Conservation (phyloP, 345 rosid species). For the Euphorbia pulcherrima region DNA sequence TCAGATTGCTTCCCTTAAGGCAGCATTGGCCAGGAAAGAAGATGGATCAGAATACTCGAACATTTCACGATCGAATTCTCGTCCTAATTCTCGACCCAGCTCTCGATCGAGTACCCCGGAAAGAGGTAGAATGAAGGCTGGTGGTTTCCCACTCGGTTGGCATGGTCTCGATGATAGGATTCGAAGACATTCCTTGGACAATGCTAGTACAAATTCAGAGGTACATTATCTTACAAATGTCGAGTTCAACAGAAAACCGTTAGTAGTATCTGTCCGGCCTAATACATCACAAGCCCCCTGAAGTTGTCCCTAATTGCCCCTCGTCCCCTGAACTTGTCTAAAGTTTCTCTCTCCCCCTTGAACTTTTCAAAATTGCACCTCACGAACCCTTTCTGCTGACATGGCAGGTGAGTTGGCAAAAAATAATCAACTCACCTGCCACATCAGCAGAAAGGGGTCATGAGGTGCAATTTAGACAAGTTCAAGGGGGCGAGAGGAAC, state of each 20-base stretch:
- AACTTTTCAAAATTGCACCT: no score
- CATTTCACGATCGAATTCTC: slow-evolving; percentile 30
- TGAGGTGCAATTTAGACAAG: no score
- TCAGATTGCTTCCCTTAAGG: slow-evolving; percentile 32
- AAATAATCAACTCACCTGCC: no score
- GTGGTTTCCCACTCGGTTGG: slow-evolving; percentile 25
- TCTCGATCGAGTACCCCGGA: slow-evolving; percentile 35
- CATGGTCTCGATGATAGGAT: slow-evolving; percentile 7
- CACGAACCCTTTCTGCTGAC: no score
- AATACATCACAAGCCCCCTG: no score
- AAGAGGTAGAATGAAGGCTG: slow-evolving; percentile 12
- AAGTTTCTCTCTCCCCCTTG: no score
- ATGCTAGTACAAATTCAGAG: slow-evolving; percentile 8
- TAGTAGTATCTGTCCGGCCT: not conserved
- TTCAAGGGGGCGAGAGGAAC: no score
- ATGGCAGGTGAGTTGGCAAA: no score
- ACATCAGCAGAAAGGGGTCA: no score
- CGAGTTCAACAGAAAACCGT: not conserved
- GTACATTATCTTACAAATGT: not conserved
- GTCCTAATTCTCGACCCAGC: not conserved
- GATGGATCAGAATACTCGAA: slow-evolving; percentile 21
- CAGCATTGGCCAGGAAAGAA: slow-evolving; percentile 31
- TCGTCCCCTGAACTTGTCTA: no score
- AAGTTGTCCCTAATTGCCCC: no score
- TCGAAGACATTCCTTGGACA: slow-evolving; percentile 8